Conservation (phyloP, 306 rosid genomes). For the Spatholobus suberectus region DNA sequence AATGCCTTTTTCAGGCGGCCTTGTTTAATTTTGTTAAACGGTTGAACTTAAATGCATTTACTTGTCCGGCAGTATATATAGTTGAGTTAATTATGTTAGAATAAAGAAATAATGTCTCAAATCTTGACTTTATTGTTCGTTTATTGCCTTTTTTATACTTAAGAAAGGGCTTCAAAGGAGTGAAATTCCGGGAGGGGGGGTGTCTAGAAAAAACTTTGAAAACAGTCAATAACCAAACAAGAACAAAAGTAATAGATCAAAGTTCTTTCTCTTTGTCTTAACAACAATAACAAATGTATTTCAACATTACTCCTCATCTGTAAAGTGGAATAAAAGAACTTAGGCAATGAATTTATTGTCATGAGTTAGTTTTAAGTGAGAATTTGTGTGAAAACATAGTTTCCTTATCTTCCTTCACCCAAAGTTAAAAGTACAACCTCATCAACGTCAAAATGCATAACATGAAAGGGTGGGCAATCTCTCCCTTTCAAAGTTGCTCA, state of each 20-base stretch:
- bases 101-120: slow-evolving; percentile 15
- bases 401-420: background rate
- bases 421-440: background rate
- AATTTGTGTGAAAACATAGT: background rate
- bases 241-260: background rate
- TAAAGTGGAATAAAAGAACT: background rate
- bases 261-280: background rate
- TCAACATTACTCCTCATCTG: background rate
- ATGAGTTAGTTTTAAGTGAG: background rate
- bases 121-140: background rate
- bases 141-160: background rate
- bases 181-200: background rate
- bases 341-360: background rate
- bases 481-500: background rate
- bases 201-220: background rate
- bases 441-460: background rate
- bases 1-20: background rate
- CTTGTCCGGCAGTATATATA: too few relatives aligned
- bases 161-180: background rate
- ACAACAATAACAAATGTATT: background rate
- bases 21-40: background rate
- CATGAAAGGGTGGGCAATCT: background rate
- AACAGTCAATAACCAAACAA: background rate
- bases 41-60: background rate
- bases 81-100: background rate